Evolutionary conservation across 768 basidiomycete genomes (phyloP), one percentile per base, ranked within the genome.

Genomic region (Megacollybia marginata): DNA sequence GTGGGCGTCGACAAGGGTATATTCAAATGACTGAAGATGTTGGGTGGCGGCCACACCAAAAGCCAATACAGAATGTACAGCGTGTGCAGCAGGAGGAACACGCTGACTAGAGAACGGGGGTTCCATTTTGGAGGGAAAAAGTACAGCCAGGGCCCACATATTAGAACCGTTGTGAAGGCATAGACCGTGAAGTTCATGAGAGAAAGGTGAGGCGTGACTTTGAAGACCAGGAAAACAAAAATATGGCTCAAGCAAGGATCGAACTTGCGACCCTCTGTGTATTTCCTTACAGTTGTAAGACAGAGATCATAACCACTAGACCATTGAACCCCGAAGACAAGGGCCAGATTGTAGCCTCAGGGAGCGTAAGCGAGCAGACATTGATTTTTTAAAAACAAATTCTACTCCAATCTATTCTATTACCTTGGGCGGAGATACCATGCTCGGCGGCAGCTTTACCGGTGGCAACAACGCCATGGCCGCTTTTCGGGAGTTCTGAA

Each of bases 391-490:
- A 3, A n/a, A n/a, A n/a, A 28, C 23, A 28, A 28, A 28, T 3
- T 28, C 2, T 6, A 28, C 23, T 3, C 23, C 2, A 2, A 6
- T 28, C 23, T 28, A 28, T 28, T n/a, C n/a, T n/a, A n/a, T n/a
- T n/a, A n/a, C n/a, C 23, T 28, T 28, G 23, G 23, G 23, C 6
- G 23, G 23, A 28, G 23, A 28, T 28, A 28, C 76, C 95, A 96
- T 97, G 5, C 91, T 90, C 1, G 88, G 85, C 4, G 95, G 95
- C 20, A 98, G 76, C n/a, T 90, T 92, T 58, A 94, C 67, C 13
- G 88, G 74, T 16, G 94, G 92, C n/a, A 98, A 77, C 34, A 92
- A 70, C 45, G 79, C 69, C 7, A 85, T 77, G 1, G 94, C 80
- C 1, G 84, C 72, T 62, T 75, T 75, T 46, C 95, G 82, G 9